These are phyloP conservation scores for Larix kaempferi DNA, from an alignment of 75 land plant species.

Conservation along the genomic window DNA sequence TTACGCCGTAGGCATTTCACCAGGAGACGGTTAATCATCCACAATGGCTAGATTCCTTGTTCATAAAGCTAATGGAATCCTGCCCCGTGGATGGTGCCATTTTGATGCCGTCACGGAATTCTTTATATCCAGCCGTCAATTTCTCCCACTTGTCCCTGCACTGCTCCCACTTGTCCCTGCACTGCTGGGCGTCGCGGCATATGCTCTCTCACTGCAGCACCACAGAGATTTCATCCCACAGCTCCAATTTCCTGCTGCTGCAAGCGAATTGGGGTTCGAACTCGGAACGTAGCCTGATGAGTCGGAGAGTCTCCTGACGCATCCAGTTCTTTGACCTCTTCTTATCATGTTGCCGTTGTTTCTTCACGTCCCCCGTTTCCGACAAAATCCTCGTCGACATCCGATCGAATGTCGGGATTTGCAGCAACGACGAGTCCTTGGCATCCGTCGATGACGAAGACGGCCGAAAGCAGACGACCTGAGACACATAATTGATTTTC, in stretches of 20 bases:
- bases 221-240: conserved; percentile 29
- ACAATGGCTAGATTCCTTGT: too few relatives aligned
- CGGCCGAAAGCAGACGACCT: too few relatives aligned
- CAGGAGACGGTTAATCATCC: too few relatives aligned
- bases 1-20: too few relatives aligned
- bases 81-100: too few relatives aligned
- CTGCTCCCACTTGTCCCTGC: too few relatives aligned
- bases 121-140: conserved; percentile 32
- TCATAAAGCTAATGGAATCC: too few relatives aligned
- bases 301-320: conserved; percentile 23
- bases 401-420: too few relatives aligned
- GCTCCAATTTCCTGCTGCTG: conserved; percentile 27
- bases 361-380: conserved; percentile 14
- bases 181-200: conserved; percentile 30
- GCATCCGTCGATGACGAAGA: too few relatives aligned
- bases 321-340: conserved; percentile 39
- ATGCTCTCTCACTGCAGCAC: conserved; percentile 16
- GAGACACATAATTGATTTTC: too few relatives aligned
- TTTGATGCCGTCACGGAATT: conserved; percentile 30
- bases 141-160: conserved; percentile 45
- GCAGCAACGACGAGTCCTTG: too few relatives aligned
- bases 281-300: conserved; percentile 19
- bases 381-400: too few relatives aligned
- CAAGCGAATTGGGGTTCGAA: conserved; percentile 22
- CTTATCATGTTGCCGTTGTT: conserved; percentile 22